Evolutionary conservation across 169 alveolate genomes (phyloP).

Genomic region (Plasmodium billcollinsi): DNA sequence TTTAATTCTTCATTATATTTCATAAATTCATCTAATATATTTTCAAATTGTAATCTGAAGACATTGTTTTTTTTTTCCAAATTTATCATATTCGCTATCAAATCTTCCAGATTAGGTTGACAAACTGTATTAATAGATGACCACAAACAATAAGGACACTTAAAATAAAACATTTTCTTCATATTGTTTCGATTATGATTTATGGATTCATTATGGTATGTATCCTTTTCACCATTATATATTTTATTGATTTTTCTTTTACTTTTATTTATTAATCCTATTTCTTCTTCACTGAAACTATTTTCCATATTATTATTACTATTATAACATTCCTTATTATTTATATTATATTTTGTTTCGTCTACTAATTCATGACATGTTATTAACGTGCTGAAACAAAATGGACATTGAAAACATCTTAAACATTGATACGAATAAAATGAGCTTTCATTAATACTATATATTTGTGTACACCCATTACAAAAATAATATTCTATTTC

Average conservation of each 20-base stretch:
- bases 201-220: background rate
- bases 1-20: constrained; percentile 40
- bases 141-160: constrained; percentile 69
- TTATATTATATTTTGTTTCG: constrained; percentile 5
- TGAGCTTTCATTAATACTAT: constrained; percentile 35
- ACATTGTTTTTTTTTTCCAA: constrained; percentile 33
- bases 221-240: constrained; percentile 6
- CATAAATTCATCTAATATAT: constrained; percentile 31
- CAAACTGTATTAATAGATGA: constrained; percentile 20
- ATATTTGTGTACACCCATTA: constrained; percentile 68
- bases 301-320: background rate
- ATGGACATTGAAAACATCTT: constrained; percentile 72
- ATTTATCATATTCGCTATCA: constrained; percentile 60
- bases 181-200: background rate
- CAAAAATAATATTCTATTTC: constrained; percentile 69
- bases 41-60: constrained; percentile 24
- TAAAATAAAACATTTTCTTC: constrained; percentile 38
- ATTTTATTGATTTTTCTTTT: background rate
- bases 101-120: constrained; percentile 45
- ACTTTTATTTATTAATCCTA: background rate
- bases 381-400: constrained; percentile 38
- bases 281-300: background rate
- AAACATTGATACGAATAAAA: constrained; percentile 65
- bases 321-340: background rate
- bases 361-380: constrained; percentile 29